Evolutionary conservation across 148 eudicot genomes (phyloP), one percentile per base, ranked within the genome.

Genomic region (Gaultheria prostrata): DNA sequence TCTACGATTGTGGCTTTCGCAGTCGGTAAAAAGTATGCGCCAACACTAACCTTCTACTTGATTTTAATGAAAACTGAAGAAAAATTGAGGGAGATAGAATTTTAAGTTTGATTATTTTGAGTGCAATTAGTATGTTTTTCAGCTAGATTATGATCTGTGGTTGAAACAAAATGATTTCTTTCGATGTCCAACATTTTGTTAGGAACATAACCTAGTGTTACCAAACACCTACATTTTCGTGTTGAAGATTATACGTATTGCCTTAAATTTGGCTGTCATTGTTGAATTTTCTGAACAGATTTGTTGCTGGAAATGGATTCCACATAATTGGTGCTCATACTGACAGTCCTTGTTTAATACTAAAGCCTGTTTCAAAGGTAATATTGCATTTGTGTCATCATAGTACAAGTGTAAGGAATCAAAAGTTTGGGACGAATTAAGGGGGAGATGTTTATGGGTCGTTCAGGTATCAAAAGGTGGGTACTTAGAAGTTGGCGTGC

Each of bases 1-100:
- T 97, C 99, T 51, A 97, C 98, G 9, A 91, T 97, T 84, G 94
- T 94, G 49, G 99, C 99, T 77, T 97, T 97, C 61, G 97, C 99
- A n/a, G 87, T 97, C 78, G 99, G 99, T 85, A 85, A 90, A 92
- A 94, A 91, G 99, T 97, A 93, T 77, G 97, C 13, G 32, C 35
- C 33, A 21, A 21, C 4, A 3, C 20, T 8, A 6, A 63, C 46
- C 18, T 65, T 11, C 70, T 63, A 2, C 32, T 63, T 63, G 28
- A 24, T 20, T 10, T 21, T 26, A 14, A n/a, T n/a, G n/a, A 59
- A 56, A 54, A 24, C 46, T 33, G 39, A 24, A 82, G 0, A 15
- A 21, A 24, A n/a, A 5, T 59, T 6, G 26, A 59, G 67, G 20
- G 26, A 59, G 65, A 59, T 7, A 20, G 26, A 59, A 59, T 21